Percentiles rank a stretch among this genome's conserved stretches.
Conservation (phyloP, 257 asterid species). For the Ilex aquifolium region DNA sequence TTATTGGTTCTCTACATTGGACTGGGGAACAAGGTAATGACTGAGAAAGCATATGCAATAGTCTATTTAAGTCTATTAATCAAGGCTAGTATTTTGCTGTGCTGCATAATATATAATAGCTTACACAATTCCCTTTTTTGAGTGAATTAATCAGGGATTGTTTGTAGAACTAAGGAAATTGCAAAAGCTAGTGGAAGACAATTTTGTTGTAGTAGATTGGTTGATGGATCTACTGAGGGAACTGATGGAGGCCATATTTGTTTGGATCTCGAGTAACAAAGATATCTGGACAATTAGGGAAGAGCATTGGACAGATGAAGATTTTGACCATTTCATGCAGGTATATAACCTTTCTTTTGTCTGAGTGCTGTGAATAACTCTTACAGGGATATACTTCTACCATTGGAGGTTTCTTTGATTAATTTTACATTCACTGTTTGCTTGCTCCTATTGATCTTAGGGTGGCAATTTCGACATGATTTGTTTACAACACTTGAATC, state of each 20-base stretch:
- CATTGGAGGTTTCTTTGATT: no score
- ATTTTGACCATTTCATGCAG: conserved; percentile 37
- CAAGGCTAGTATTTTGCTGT: neutral
- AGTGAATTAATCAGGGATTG: conserved; percentile 38
- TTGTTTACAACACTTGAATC: no score
- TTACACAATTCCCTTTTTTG: conserved; percentile 8
- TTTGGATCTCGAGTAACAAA: conserved; percentile 32
- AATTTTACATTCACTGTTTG: no score
- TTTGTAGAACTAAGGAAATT: conserved; percentile 57
- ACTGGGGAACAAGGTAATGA: neutral
- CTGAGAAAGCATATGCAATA: neutral
- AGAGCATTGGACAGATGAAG: conserved; percentile 24
- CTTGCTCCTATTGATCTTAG: no score
- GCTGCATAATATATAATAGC: neutral
- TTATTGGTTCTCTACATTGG: neutral
- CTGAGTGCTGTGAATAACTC: no score
- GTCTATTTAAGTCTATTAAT: neutral
- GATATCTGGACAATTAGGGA: conserved; percentile 19
- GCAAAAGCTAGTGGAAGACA: conserved; percentile 42
- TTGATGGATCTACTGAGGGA: conserved; percentile 41
- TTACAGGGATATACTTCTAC: no score
- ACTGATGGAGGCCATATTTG: conserved; percentile 38
- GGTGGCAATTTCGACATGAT: no score
- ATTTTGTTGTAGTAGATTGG: conserved; percentile 41
- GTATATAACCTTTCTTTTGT: conserved; percentile 19